Evolutionary conservation across 768 basidiomycete species (phyloP), one percentile per base, ranked within the genome.

Genomic region (Hericium alpestre): DNA sequence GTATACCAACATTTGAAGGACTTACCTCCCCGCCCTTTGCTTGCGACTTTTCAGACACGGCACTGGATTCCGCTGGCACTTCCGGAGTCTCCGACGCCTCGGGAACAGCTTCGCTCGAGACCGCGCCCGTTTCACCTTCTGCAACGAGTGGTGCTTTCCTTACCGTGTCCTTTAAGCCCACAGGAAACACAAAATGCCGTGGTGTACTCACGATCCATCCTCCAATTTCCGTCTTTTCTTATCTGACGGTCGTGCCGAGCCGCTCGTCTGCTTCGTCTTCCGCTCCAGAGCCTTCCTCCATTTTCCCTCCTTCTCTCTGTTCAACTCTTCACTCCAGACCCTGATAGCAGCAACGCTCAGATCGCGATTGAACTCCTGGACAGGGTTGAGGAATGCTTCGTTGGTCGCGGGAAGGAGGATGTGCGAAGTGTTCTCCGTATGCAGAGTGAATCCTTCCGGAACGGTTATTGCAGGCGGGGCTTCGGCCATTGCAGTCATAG

Each of bases 301-400:
- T 63, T 73, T 79, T 58, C 69, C 73, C 66, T 82, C 76, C 72
- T 87, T 92, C 55, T 73, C 72, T 65, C 71, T 76, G 66, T 87
- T 79, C 41, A 80, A 54, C 56, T 83, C 74, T 65, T 93, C 87
- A 58, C 88, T 86, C 93, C 93, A 99, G 3, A 84, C 82, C 32
- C 84, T 77, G 56, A 99, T 97, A 61, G 87, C 88, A 20, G 93
- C 91, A 46, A 97, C 84, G 61, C 90, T 93, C 49, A 91, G 70
- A 71, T 99, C 96, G 40, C 96, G 79, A 72, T 99, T 99, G 76
- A 96, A 99, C 70, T 99, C 92, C 67, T 99, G 96, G 12, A 97
- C 87, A 6, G 96, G 95, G 67, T 99, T 99, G 59, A 98, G 72
- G 70, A 99, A 99, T 2, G 94, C 91, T 57, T 89, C 87, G 60